Conservation (phyloP, 805 yeast species). For the Metschnikowia proteae region DNA sequence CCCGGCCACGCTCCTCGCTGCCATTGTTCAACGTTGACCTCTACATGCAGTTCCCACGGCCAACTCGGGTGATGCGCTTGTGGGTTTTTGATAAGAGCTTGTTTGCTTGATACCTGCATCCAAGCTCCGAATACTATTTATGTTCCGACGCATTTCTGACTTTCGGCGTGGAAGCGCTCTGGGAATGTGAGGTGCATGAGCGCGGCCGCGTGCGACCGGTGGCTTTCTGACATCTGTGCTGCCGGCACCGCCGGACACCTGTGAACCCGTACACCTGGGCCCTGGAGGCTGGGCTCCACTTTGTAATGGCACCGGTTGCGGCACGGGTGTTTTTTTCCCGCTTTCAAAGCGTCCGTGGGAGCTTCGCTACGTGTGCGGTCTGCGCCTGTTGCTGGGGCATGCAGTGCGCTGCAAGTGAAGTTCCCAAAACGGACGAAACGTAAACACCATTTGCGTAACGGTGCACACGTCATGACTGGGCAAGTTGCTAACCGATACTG, state of each 20-base stretch:
- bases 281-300: not conserved
- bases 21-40: no score
- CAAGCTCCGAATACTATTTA: not conserved
- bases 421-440: not conserved
- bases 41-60: no score
- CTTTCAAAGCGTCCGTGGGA: not conserved
- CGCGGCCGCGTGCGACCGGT: no score
- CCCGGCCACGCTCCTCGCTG: no score
- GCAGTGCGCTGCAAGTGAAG: conserved; percentile 4
- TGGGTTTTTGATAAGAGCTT: not conserved
- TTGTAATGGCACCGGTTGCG: not conserved
- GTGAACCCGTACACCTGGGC: not conserved
- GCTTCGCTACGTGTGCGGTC: not conserved
- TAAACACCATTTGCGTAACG: not conserved
- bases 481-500: not conserved
- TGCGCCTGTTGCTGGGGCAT: not conserved
- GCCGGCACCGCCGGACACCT: not conserved
- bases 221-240: no score
- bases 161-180: not conserved
- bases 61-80: no score
- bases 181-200: no score
- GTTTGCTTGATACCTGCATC: not conserved
- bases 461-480: not conserved
- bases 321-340: not conserved
- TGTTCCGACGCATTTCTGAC: not conserved